Evolutionary conservation across 257 asterid species (phyloP), one percentile per base, ranked within the genome.

Genomic region (Fraxinus anomala): DNA sequence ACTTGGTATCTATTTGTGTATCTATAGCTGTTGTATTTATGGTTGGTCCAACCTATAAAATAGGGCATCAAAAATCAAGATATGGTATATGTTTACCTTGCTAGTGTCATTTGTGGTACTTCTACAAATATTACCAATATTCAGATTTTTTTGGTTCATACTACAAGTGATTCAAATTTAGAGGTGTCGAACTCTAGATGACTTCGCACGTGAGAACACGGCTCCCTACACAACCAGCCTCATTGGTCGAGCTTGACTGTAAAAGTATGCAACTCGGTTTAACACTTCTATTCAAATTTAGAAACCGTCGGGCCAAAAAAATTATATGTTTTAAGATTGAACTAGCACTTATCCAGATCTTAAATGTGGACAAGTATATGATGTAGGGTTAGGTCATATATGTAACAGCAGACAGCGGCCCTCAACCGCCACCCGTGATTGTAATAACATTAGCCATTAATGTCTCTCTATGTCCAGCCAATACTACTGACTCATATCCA

Each of bases 401-500:
- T 28, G 73, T 78, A 40, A 66, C 66, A 66, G 17, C 75, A 74
- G 81, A 80, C 78, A 83, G 36, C 34, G 44, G 40, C 76, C 77
- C 81, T 71, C 84, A 63, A 24, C 69, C 16, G 34, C 2, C 69
- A 0, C 67, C 36, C 69, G 33, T 63, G 69, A 63, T 11, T 11
- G 69, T 63, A 63, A 63, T 26, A 26, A 26, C 66, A 6, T 63
- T 63, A 23, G 72, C 76, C 81, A 84, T 81, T 49, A 84, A 81
- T 84, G 77, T 70, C 24, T 68, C 76, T 73, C 4, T 23, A 26
- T 10, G 69, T 63, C 69, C 69, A 26, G n/a, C 36, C 69, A 63
- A 23, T 63, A 11, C 69, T 9, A 24, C 8, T 26, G 69, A 63
- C 69, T 63, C 69, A 63, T 63, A 11, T 4, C 34, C 17, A 24